These are phyloP conservation scores for Phytophthora podocarpi DNA, from an alignment of 352 stramenopile genomes.

Conservation along the genomic window DNA sequence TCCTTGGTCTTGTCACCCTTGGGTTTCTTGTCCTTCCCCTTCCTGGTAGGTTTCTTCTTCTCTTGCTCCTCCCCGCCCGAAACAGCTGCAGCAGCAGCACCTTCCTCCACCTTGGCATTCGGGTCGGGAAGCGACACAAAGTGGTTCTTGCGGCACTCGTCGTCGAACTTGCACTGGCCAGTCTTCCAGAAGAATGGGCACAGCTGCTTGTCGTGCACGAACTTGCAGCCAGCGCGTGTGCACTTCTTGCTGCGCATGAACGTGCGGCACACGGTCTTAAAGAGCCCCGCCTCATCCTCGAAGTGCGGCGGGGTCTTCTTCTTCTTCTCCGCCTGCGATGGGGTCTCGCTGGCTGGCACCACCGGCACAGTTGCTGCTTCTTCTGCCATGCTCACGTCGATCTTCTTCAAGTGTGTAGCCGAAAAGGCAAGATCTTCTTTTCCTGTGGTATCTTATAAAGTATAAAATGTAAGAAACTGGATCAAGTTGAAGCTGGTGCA, in stretches of 20 bases:
- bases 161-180: slow-evolving; percentile 58
- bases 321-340: slow-evolving; percentile 14
- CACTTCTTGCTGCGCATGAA: slow-evolving; percentile 56
- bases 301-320: slow-evolving; percentile 37
- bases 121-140: slow-evolving; percentile 40
- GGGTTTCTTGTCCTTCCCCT: slow-evolving; percentile 20
- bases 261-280: slow-evolving; percentile 66
- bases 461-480: background rate
- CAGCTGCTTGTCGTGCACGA: slow-evolving; percentile 61
- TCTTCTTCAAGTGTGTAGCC: slow-evolving; percentile 12
- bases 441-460: background rate
- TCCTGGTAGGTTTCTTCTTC: slow-evolving; percentile 29
- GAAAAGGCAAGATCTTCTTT: background rate
- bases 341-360: background rate
- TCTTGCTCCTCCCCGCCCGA: slow-evolving; percentile 23
- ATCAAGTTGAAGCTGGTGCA: background rate
- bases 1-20: slow-evolving; percentile 4
- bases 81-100: background rate
- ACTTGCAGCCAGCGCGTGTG: slow-evolving; percentile 38
- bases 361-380: slow-evolving; percentile 3
- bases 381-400: slow-evolving; percentile 13
- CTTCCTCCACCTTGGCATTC: slow-evolving; percentile 10
- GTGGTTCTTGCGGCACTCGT: slow-evolving; percentile 64
- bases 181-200: slow-evolving; percentile 54
- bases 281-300: slow-evolving; percentile 54